A percentile compares a stretch with the other conserved stretches of the same genome.
phyloP scores from a whole-genome alignment of 2,329 filamentous ascomycete genomes.

The Cladophialophora immunda region DNA sequence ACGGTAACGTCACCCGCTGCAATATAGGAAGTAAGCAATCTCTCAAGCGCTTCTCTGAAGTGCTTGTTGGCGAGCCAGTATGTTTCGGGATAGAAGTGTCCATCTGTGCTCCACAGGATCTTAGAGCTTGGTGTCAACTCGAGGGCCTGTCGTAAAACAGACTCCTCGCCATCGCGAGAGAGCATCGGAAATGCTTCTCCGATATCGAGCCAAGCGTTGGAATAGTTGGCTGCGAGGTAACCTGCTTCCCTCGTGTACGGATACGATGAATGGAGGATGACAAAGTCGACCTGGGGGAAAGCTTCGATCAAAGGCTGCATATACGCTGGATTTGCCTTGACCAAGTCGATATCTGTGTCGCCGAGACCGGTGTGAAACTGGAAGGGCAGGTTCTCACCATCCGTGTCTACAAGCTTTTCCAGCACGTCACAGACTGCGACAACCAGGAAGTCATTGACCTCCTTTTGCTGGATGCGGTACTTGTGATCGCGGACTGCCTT shows the following conservation, averaged over 20 bases:
- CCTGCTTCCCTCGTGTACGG: conserved; percentile 81
- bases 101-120: conserved; percentile 81
- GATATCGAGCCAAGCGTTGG: conserved; percentile 83
- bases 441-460: conserved; percentile 75
- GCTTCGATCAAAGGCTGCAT: conserved; percentile 76
- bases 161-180: conserved; percentile 77
- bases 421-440: conserved; percentile 70
- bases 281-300: conserved; percentile 75
- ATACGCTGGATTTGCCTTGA: conserved; percentile 76
- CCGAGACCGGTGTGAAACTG: conserved; percentile 87
- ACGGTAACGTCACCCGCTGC: conserved; percentile 68
- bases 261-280: conserved; percentile 82
- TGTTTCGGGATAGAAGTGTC: conserved; percentile 80
- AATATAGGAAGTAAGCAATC: conserved; percentile 72
- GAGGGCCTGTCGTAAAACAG: conserved; percentile 73
- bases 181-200: conserved; percentile 83
- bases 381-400: conserved; percentile 63
- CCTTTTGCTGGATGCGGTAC: conserved; percentile 64
- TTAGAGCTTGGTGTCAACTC: conserved; percentile 80
- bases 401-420: conserved; percentile 48
- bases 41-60: conserved; percentile 74
- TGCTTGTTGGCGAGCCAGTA: conserved; percentile 77
- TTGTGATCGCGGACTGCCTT: conserved; percentile 42
- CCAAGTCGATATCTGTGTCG: conserved; percentile 77
- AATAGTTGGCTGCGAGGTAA: conserved; percentile 78